Conservation (phyloP, 495 filamentous ascomycete species). For the Aspergillus homomorphus region DNA sequence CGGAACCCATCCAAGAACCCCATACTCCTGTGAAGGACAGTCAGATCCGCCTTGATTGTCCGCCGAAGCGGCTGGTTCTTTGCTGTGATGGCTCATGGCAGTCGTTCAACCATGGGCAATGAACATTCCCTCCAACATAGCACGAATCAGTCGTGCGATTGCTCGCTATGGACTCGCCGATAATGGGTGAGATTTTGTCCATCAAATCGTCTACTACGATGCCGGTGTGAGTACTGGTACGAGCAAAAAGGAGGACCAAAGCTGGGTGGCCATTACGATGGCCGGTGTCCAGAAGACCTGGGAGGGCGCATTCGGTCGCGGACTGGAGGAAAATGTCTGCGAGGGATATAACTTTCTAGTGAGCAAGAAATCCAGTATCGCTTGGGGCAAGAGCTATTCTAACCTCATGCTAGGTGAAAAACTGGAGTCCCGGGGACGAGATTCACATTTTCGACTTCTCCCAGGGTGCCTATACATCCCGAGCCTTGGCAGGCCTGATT, state of each 20-base stretch:
- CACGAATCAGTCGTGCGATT: constrained; percentile 23
- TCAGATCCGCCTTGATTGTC: not conserved
- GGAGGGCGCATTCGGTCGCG: not conserved
- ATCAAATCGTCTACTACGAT: constrained; percentile 33
- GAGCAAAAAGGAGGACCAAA: not conserved
- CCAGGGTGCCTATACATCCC: not conserved
- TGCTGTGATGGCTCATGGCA: constrained; percentile 34
- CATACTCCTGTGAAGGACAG: too few species aligned
- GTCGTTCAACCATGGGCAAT: constrained; percentile 23
- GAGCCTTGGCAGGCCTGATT: not conserved
- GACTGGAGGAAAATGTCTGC: constrained; percentile 2
- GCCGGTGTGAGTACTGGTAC: constrained; percentile 21
- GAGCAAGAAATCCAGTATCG: not conserved
- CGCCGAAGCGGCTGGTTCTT: constrained; percentile 5
- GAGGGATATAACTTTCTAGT: constrained; percentile 3
- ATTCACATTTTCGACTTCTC: constrained; percentile 3
- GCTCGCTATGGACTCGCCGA: constrained; percentile 18
- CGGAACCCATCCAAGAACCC: too few species aligned
- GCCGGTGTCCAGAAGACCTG: not conserved
- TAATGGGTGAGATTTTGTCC: constrained; percentile 19
- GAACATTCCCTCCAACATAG: constrained; percentile 29
- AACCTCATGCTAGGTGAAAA: not conserved
- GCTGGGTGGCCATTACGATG: not conserved
- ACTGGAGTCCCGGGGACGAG: constrained; percentile 1
- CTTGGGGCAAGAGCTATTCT: too few species aligned